Evolutionary conservation across 2,329 filamentous ascomycete species (phyloP).

Genomic region (Cercospora beticola): DNA sequence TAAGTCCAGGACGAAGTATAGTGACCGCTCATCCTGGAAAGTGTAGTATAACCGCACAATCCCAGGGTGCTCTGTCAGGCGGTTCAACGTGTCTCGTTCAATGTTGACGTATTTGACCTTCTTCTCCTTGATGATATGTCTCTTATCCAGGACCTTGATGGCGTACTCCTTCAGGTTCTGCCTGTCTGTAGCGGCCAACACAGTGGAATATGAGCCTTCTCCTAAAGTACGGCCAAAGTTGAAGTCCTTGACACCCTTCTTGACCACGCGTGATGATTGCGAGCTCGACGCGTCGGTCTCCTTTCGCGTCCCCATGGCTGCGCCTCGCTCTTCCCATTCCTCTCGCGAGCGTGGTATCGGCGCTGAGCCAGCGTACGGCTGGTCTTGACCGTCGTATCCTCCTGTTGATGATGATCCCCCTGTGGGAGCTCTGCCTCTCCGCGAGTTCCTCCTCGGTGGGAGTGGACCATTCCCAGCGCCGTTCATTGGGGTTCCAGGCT

Average conservation of each 20-base stretch:
- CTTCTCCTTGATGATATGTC: constrained; percentile 99
- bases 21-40: constrained; percentile 91
- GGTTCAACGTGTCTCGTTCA: constrained; percentile 95
- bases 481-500: constrained; percentile 55
- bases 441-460: constrained; percentile 75
- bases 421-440: constrained; percentile 49
- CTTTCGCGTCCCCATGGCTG: constrained; percentile 77
- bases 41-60: constrained; percentile 98
- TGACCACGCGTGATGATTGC: constrained; percentile 77
- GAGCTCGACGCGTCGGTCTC: constrained; percentile 79
- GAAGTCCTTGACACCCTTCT: constrained; percentile 97
- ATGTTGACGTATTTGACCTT: constrained; percentile 99
- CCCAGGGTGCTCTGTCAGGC: constrained; percentile 91
- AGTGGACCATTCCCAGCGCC: constrained; percentile 54
- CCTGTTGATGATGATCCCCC: constrained; percentile 26
- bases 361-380: constrained; percentile 43
- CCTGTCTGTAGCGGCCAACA: constrained; percentile 87
- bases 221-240: constrained; percentile 86
- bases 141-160: constrained; percentile 96
- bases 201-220: constrained; percentile 96
- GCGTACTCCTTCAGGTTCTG: constrained; percentile 95
- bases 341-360: constrained; percentile 66
- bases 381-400: constrained; percentile 29
- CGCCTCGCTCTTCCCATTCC: constrained; percentile 93
- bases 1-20: constrained; percentile 95